Base-by-base conservation (phyloP, 2,329 filamentous ascomycete genomes). In the Mycosphaerella sp. region DNA sequence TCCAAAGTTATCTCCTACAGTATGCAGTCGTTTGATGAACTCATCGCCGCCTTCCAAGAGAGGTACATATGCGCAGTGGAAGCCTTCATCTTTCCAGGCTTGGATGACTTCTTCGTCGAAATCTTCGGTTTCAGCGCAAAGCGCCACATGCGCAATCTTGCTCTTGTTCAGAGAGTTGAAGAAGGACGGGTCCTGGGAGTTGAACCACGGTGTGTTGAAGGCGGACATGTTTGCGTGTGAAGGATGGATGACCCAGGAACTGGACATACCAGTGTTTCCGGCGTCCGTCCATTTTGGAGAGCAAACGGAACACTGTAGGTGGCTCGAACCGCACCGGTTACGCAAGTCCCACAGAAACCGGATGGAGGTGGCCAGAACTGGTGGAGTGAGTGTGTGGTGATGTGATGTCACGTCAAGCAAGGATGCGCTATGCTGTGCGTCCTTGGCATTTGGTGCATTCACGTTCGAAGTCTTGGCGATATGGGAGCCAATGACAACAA, bases 81-180 rank as follows among this genome's bases (percentile, higher is more conserved):
- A 85, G 1, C 81, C 81, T 63, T 85, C 81, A 35, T 79, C 74
- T 27, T 71, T 68, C 78, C 80, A 84, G 49, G 76, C 73, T 40
- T 74, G 70, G 49, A 79, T 64, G 0, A 73, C 77, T 37, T 75
- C 71, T 14, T 71, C 63, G 61, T 83, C 79, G 59, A 83, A 84
- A 18, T 77, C 73, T n/a, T 73, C 70, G 10, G 73, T 73, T 54
- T 78, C 76, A 21, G 74, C 72, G 2, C 75, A 75, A 39, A 79
- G 67, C 56, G 76, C 72, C n/a, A 79, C 63, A 48, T 70, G 63
- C 12, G 71, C 70, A 13, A 70, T 72, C 56, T 70, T 71, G 53
- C 68, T 64, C 54, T 68, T 68, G 62, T 68, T 68, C 18, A 69
- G 58, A 7, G 60, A 54, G 43, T 67, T 66, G 59, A 68, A 68